Conservation (phyloP, 1,284 basidiomycete species). For the Marasmius sp. region DNA sequence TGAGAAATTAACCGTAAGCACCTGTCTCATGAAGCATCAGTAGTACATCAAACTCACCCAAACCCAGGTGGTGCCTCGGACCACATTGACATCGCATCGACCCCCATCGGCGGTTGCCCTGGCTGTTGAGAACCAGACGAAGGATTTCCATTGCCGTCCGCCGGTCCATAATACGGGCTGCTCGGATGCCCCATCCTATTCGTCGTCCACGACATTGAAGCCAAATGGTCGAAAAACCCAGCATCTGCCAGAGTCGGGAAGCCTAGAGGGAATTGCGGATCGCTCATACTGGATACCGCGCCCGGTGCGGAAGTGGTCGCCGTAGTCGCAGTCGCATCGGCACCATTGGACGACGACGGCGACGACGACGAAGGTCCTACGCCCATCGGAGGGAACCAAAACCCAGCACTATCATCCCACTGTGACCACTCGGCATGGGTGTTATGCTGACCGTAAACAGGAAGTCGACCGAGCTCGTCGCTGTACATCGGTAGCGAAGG, state of each 20-base stretch:
- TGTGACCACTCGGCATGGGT: neutral
- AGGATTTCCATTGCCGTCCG: too few relatives aligned
- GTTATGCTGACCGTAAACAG: neutral
- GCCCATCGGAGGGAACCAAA: neutral
- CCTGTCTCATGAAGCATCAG: neutral
- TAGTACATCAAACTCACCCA: neutral
- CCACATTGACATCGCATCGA: neutral
- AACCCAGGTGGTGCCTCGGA: neutral
- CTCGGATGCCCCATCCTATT: neutral
- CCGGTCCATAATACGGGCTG: too few relatives aligned
- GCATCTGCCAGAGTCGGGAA: neutral
- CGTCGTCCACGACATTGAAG: neutral
- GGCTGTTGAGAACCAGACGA: neutral
- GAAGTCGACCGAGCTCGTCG: neutral
- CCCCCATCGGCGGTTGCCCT: neutral
- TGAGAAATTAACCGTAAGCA: neutral
- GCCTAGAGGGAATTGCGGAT: neutral
- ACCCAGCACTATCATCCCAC: neutral
- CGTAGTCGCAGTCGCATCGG: neutral
- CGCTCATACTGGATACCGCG: neutral
- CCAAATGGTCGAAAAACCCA: neutral
- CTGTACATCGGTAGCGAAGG: slow-evolving; percentile 11
- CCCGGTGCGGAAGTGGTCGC: neutral
- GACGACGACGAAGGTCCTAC: neutral
- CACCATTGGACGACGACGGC: neutral